A percentile compares a stretch with the other conserved stretches of the same genome.
Conservation (phyloP, 495 filamentous ascomycete species). For the Geoglossum glabrum region DNA sequence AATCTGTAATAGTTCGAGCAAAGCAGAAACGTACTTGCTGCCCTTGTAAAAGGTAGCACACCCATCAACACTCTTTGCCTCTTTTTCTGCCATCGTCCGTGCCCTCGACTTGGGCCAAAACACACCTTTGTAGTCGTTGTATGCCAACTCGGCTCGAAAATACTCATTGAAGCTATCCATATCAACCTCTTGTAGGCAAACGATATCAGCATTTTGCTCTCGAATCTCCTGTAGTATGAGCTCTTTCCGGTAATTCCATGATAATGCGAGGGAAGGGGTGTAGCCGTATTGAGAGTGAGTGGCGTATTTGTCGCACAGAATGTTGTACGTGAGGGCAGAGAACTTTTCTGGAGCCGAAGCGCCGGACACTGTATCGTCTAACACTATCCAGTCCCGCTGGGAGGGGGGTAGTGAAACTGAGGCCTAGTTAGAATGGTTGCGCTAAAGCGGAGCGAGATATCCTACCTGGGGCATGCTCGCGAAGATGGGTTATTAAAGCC, state of each 20-base stretch:
- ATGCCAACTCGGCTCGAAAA: constrained; percentile 62
- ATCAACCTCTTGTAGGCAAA: constrained; percentile 87
- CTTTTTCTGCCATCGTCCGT: constrained; percentile 75
- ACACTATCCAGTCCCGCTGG: constrained; percentile 48
- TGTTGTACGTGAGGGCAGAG: constrained; percentile 80
- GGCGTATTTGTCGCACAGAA: constrained; percentile 77
- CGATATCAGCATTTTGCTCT: constrained; percentile 63
- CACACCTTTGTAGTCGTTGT: constrained; percentile 77
- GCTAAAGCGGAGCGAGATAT: background rate
- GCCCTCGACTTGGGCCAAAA: constrained; percentile 75
- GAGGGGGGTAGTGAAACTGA: constrained; percentile 51
- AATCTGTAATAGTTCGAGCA: background rate
- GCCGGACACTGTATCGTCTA: constrained; percentile 32
- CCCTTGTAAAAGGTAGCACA: constrained; percentile 93
- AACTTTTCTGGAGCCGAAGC: constrained; percentile 34
- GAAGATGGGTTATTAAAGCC: constrained; percentile 59
- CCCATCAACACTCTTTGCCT: constrained; percentile 73
- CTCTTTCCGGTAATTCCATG: constrained; percentile 70
- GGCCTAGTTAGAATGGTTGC: constrained; percentile 5
- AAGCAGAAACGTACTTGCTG: constrained; percentile 32
- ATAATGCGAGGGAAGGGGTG: constrained; percentile 51
- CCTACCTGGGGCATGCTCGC: constrained; percentile 66
- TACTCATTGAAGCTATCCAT: constrained; percentile 75
- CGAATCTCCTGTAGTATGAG: constrained; percentile 63
- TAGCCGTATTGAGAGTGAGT: constrained; percentile 75